Evolutionary conservation across 2,329 filamentous ascomycete genomes (phyloP).

Genomic region (Cadophora luteo-olivacea): DNA sequence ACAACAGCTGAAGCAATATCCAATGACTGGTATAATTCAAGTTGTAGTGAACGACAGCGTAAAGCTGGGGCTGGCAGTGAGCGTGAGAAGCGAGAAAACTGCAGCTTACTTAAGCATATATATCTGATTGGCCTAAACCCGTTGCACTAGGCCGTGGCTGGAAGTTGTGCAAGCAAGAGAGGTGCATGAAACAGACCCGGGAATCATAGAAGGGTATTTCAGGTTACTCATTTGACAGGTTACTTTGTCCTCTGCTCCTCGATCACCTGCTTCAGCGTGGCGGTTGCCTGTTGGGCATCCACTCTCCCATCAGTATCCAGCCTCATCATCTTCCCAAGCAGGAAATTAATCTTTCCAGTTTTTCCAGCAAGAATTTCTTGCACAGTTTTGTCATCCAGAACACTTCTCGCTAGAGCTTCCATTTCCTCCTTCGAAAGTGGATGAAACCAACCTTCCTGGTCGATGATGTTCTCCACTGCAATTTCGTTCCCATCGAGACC

Average conservation of each 20-base stretch:
- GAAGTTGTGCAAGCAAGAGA: background rate
- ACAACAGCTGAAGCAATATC: too few relatives aligned
- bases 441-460: slow-evolving; percentile 59
- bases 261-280: slow-evolving; percentile 57
- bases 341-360: slow-evolving; percentile 69
- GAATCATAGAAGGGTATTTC: background rate
- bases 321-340: slow-evolving; percentile 73
- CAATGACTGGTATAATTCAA: too few relatives aligned
- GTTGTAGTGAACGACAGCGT: too few relatives aligned
- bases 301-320: slow-evolving; percentile 65
- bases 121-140: too few relatives aligned
- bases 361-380: slow-evolving; percentile 66
- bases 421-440: slow-evolving; percentile 64
- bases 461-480: slow-evolving; percentile 58
- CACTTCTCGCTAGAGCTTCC: slow-evolving; percentile 55
- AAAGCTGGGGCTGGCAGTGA: too few relatives aligned
- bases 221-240: background rate
- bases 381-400: slow-evolving; percentile 65
- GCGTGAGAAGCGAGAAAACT: too few relatives aligned
- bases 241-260: slow-evolving; percentile 26
- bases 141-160: too few relatives aligned
- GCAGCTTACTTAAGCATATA: too few relatives aligned
- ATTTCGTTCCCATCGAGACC: slow-evolving; percentile 47
- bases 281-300: slow-evolving; percentile 64
- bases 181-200: background rate